Evolutionary conservation across 1,284 basidiomycete species (phyloP).

Genomic region (Apiotrichum gamsii): DNA sequence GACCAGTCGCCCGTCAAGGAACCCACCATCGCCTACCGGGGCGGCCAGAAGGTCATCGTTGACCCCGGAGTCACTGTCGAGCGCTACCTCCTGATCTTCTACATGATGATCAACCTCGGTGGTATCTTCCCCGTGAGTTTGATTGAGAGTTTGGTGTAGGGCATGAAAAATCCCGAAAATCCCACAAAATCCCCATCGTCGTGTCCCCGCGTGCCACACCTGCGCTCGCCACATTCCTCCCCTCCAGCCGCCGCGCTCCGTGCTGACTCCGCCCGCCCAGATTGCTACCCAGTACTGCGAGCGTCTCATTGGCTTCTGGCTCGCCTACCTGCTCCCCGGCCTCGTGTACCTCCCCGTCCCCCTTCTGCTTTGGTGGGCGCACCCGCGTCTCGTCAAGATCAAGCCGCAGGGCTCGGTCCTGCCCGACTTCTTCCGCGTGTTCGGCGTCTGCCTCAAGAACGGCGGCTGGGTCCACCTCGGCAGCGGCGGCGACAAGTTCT

Average conservation of each 20-base stretch:
- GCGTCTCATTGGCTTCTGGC: conserved; percentile 47
- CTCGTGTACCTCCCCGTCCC: conserved; percentile 48
- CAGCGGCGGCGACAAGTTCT: conserved; percentile 43
- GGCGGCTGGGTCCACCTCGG: conserved; percentile 26
- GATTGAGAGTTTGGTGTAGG: not conserved
- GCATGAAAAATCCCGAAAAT: no score
- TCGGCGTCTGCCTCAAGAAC: conserved; percentile 20
- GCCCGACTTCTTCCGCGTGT: conserved; percentile 38
- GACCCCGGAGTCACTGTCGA: conserved; percentile 42
- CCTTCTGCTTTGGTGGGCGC: conserved; percentile 36
- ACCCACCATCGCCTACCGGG: conserved; percentile 28
- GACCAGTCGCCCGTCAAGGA: conserved; percentile 44
- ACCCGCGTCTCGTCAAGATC: conserved; percentile 28
- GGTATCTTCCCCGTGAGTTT: conserved; percentile 31
- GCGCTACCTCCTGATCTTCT: conserved; percentile 42
- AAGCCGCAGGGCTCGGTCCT: conserved; percentile 51
- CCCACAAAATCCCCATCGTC: no score
- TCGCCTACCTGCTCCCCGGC: conserved; percentile 50
- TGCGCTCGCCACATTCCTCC: no score
- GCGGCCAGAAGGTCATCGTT: conserved; percentile 44
- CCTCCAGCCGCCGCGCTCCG: no score
- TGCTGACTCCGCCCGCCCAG: no score
- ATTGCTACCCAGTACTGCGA: conserved; percentile 42
- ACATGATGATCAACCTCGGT: conserved; percentile 43
- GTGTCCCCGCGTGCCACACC: no score